Conservation (phyloP, 129 eudicot species). For the Sambucus nigra region DNA sequence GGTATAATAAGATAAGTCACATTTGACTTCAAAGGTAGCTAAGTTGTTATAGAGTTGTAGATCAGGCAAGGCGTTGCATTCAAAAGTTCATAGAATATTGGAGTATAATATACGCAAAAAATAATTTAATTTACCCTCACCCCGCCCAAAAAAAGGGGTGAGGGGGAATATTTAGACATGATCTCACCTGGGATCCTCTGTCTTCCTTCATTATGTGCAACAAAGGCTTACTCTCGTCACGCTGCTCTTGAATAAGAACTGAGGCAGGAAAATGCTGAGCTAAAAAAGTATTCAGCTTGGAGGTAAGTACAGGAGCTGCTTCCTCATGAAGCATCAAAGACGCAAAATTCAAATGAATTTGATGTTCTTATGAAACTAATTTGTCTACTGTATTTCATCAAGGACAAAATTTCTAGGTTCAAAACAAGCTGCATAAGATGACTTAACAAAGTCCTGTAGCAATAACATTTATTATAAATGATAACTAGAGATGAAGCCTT, state of each 20-base stretch:
- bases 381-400: neutral
- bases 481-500: no score
- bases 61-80: no score
- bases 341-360: conserved; percentile 16
- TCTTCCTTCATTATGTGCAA: conserved; percentile 39
- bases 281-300: conserved; percentile 39
- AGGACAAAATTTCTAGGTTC: neutral
- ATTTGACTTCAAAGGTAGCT: neutral
- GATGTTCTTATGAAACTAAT: conserved; percentile 1
- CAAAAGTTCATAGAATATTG: neutral
- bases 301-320: conserved; percentile 32
- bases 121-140: neutral
- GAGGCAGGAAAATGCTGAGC: conserved; percentile 56
- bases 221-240: conserved; percentile 41
- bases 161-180: neutral
- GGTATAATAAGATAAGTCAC: neutral
- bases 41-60: no score
- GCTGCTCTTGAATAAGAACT: conserved; percentile 61
- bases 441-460: neutral
- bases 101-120: neutral
- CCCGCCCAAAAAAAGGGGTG: neutral
- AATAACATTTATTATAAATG: no score
- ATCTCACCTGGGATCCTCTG: conserved; percentile 43
- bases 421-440: neutral
- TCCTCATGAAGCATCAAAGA: conserved; percentile 58